Base-by-base conservation (phyloP, 306 rosid genomes). In the Hylodesmum podocarpum region DNA sequence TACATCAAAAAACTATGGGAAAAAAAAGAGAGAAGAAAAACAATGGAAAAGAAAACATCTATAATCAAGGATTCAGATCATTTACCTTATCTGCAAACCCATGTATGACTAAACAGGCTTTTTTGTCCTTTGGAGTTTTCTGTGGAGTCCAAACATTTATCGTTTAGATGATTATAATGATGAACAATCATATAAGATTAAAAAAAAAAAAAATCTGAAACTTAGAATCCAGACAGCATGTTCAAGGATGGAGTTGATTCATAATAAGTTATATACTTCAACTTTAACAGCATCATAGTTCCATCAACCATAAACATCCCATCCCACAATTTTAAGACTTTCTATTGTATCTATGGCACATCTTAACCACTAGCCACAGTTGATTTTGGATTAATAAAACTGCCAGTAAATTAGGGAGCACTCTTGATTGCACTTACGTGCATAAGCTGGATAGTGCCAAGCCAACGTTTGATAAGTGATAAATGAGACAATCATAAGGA, bases 71-170 rank as follows among this genome's bases (percentile, higher is more conserved):
- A 69, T 62, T 66, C 59, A 65, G 64, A 78, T 55, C 47, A 79
- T 72, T 75, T 90, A 94, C 99, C 97, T 92, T 90, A 79, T 95
- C 99, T 15, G 82, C 95, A 50, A 88, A 87, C 61, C 96, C 99
- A 63, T 91, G 99, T 78, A 95, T 87, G 87, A 95, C 93, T 83
- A 95, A 80, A 84, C 86, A 75, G 76, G 97, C 99, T 76, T 90
- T 95, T 86, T 90, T 95, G 84, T 95, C 99, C 85, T 95, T 95
- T 0, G 99, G 99, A 75, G 99, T 95, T 85, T 95, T 87, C 99
- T 95, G 93, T 33, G 22, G 72, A 86, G 73, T 76, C 41, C 55
- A 82, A 83, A 66, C 74, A 59, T 80, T 50, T 55, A 75, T 25
- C 82, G 51, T 28, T 85, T 64, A 85, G 75, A 76, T 59, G 51